Conservation (phyloP, 371 early-diverging fungal genomes). For the Mortierella sp. region DNA sequence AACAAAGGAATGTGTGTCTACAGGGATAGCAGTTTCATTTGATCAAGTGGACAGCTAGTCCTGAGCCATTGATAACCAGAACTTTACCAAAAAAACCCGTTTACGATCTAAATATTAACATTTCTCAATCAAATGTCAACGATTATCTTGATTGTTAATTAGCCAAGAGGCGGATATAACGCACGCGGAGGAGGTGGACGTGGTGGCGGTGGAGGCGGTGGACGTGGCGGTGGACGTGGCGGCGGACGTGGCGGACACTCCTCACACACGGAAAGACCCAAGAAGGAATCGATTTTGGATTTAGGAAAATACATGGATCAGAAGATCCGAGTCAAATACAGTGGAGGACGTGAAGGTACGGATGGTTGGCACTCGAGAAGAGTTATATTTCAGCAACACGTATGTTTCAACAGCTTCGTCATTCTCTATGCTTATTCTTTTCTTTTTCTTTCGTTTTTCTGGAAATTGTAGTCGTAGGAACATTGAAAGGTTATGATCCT, state of each 20-base stretch:
- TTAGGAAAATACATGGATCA: conserved; percentile 94
- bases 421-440: not conserved
- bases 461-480: conserved; percentile 80
- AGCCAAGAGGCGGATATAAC: conserved; percentile 57
- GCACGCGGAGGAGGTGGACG: conserved; percentile 43
- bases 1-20: too few relatives aligned
- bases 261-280: conserved; percentile 72
- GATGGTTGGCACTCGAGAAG: not conserved
- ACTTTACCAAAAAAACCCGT: too few relatives aligned
- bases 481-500: conserved; percentile 93
- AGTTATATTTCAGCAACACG: conserved; percentile 2
- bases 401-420: not conserved
- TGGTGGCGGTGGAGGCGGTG: conserved; percentile 45
- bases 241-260: conserved; percentile 65
- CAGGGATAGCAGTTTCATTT: too few relatives aligned
- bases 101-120: too few relatives aligned
- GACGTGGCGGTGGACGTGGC: conserved; percentile 61
- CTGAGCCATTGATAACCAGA: too few relatives aligned
- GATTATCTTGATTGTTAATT: not conserved
- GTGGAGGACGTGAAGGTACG: conserved; percentile 95
- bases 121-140: not conserved
- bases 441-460: conserved; percentile 16
- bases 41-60: too few relatives aligned
- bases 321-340: conserved; percentile 91
- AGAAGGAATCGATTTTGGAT: conserved; percentile 93